Conservation (phyloP, 2,329 filamentous ascomycete genomes). For the Chrysosporium keratinophilum region DNA sequence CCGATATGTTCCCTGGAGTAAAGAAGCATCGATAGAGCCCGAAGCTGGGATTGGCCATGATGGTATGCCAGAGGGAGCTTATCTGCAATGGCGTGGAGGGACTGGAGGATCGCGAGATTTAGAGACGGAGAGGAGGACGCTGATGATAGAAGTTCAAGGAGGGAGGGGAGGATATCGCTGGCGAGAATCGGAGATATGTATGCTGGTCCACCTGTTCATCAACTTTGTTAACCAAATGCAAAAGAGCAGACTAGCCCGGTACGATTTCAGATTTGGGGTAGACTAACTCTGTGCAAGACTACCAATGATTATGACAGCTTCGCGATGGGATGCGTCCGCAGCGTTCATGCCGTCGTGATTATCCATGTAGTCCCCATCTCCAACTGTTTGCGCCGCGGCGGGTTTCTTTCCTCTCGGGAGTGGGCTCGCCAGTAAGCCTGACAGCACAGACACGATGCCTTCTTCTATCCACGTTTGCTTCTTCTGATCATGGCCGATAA, state of each 20-base stretch:
- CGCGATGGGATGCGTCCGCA: conserved; percentile 59
- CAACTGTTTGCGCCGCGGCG: conserved; percentile 24
- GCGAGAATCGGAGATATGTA: conserved; percentile 67
- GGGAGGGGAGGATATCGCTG: conserved; percentile 55
- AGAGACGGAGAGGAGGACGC: conserved; percentile 54
- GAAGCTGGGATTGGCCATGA: conserved; percentile 38
- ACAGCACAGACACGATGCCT: conserved; percentile 52
- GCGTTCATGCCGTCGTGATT: conserved; percentile 44
- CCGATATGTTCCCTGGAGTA: conserved; percentile 54
- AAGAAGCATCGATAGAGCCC: conserved; percentile 50
- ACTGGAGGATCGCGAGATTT: conserved; percentile 61
- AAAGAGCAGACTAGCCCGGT: neutral
- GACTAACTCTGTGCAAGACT: conserved; percentile 70
- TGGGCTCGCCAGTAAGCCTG: conserved; percentile 39
- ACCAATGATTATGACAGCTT: conserved; percentile 73
- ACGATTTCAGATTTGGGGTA: neutral
- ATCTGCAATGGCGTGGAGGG: conserved; percentile 60
- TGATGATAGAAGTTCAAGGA: conserved; percentile 61
- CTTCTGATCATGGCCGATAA: conserved; percentile 75
- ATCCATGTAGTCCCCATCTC: conserved; percentile 29
- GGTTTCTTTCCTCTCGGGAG: conserved; percentile 29
- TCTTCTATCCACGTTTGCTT: conserved; percentile 68
- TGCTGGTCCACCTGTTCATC: conserved; percentile 57
- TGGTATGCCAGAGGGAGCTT: conserved; percentile 49
- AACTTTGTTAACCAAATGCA: neutral